Evolutionary conservation across 768 basidiomycete genomes (phyloP), one percentile per base, ranked within the genome.

Genomic region (Leccinum truebloodii): DNA sequence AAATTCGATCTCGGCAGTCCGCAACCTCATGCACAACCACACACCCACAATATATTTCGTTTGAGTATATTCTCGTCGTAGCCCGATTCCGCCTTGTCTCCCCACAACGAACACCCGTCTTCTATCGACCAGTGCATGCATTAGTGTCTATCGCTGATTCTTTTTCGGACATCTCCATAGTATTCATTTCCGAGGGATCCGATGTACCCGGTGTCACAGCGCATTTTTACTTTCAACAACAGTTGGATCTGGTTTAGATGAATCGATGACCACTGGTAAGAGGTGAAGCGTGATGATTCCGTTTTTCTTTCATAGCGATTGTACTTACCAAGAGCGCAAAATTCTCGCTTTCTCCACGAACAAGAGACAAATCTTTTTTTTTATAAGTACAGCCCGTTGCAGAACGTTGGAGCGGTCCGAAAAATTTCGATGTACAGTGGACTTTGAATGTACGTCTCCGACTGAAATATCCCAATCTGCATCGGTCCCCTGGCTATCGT

Each of bases 111-210:
- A 20, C 30, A 22, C 57, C 14, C 32, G 6, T 58, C 22, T 37
- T 24, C 41, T 24, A 34, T 18, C 34, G 24, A 35, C 44, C 48
- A 30, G 44, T 28, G 20, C n/a, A 58, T 58, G 14, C 18, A 58
- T 39, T 0, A 1, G 35, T 22, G 54, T 58, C 20, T 58, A 58
- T 12, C 9, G 8, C 13, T 35, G n/a, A 44, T 59, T 46, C 41
- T 34, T 59, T 57, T 59, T 48, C 58, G 58, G n/a, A 59, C 58
- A 46, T 18, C 32, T 46, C 9, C 44, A 56, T 59, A 18, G 57
- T 59, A 4, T 22, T 20, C 7, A 28, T 28, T 28, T 28, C 28
- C 28, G 28, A 26, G 26, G 30, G 1, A n/a, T 24, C 26, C 34
- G 44, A 59, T 35, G 57, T 59, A 59, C 48, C 18, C 35, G 7